Percentiles rank a stretch among this genome's conserved stretches.
Conservation (phyloP, 1,284 basidiomycete species). For the Ustilago shanxiensis region DNA sequence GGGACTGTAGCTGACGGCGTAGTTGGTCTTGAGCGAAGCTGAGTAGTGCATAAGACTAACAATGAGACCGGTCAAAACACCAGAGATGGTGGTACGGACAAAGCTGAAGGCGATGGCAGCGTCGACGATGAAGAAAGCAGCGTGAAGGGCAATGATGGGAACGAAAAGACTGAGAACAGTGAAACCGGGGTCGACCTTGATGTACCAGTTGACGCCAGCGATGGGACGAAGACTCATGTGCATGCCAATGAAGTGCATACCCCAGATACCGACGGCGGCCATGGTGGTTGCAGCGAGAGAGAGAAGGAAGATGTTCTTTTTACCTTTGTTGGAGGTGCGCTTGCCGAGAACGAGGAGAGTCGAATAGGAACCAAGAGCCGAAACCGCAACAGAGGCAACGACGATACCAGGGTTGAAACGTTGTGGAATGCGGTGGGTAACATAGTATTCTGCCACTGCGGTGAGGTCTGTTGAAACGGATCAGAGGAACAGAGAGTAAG, state of each 20-base stretch:
- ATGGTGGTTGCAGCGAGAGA: conserved; percentile 74
- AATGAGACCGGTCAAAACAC: conserved; percentile 83
- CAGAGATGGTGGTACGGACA: conserved; percentile 72
- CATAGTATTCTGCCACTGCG: conserved; percentile 70
- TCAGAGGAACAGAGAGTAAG: conserved; percentile 2
- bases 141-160: conserved; percentile 71
- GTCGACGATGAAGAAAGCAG: conserved; percentile 73
- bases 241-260: conserved; percentile 73
- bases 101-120: conserved; percentile 70
- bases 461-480: conserved; percentile 42
- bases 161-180: conserved; percentile 73
- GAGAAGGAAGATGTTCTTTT: conserved; percentile 71
- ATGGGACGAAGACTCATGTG: conserved; percentile 71
- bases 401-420: conserved; percentile 71
- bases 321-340: conserved; percentile 71
- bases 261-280: conserved; percentile 67
- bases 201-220: conserved; percentile 71
- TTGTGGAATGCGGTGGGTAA: conserved; percentile 70
- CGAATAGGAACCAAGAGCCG: conserved; percentile 73
- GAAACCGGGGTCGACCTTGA: conserved; percentile 71
- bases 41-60: conserved; percentile 75
- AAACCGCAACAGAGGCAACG: conserved; percentile 73
- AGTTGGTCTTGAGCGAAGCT: conserved; percentile 71
- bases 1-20: conserved; percentile 67
- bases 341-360: conserved; percentile 72